Evolutionary conservation across 140 eudicot species (phyloP).

Genomic region (Cichorium intybus): DNA sequence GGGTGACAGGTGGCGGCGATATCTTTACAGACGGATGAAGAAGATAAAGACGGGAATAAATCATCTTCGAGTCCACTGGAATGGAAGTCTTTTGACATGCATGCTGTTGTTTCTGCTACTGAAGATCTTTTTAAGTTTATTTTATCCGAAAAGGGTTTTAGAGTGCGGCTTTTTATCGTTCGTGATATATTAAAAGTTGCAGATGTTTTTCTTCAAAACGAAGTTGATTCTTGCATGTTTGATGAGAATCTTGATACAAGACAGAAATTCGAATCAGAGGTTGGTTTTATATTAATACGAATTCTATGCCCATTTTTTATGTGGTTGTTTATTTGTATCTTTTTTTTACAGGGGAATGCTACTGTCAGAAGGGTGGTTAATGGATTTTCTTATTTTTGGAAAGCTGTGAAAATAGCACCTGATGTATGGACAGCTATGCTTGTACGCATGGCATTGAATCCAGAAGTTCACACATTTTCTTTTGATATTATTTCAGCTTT

Average conservation of each 20-base stretch:
- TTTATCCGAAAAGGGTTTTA: conserved; percentile 71
- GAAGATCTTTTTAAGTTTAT: conserved; percentile 82
- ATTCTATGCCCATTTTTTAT: too few species aligned
- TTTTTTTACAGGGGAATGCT: conserved; percentile 43
- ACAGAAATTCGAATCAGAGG: conserved; percentile 50
- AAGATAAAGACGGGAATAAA: conserved; percentile 21
- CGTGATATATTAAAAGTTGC: conserved; percentile 75
- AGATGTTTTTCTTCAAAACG: conserved; percentile 57
- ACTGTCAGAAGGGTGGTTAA: conserved; percentile 51
- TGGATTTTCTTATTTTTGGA: conserved; percentile 56
- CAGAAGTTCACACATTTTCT: conserved; percentile 65
- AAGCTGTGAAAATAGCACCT: conserved; percentile 81
- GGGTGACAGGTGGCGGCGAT: conserved; percentile 71
- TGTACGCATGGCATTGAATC: conserved; percentile 61
- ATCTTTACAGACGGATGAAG: conserved; percentile 54
- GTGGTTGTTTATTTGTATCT: not conserved
- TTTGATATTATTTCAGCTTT: conserved; percentile 48
- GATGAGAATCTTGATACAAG: conserved; percentile 27
- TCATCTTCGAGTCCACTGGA: conserved; percentile 49
- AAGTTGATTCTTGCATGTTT: conserved; percentile 40
- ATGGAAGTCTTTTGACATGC: conserved; percentile 76
- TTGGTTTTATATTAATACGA: conserved; percentile 36
- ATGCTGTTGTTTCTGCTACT: conserved; percentile 81
- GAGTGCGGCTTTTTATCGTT: conserved; percentile 82
- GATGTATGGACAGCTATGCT: conserved; percentile 85